A percentile compares a stretch with the other conserved stretches of the same genome.
Evolutionary conservation across 2,329 filamentous ascomycete genomes (phyloP).

Genomic region (Zelopaecilomyces penicillatus): DNA sequence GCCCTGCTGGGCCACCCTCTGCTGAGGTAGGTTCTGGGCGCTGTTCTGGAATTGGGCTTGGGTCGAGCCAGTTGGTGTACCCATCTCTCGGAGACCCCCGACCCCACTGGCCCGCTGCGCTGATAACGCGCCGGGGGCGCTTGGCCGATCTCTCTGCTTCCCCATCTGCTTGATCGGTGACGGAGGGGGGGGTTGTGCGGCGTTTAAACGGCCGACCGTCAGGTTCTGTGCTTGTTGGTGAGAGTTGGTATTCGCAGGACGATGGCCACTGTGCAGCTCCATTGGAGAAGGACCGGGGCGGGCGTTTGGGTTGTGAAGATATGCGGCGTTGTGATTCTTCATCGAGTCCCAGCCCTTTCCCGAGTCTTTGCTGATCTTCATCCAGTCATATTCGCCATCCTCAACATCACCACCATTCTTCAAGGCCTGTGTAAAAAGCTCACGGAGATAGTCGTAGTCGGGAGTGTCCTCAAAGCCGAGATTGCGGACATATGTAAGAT

Average conservation of each 20-base stretch:
- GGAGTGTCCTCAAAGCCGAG: constrained; percentile 97
- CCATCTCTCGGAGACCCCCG: constrained; percentile 65
- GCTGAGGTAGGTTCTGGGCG: constrained; percentile 73
- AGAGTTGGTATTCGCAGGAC: constrained; percentile 56
- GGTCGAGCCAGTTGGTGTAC: constrained; percentile 81
- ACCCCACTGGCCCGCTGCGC: constrained; percentile 69
- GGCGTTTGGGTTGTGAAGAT: constrained; percentile 68
- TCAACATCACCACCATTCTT: constrained; percentile 93
- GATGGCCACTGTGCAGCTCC: constrained; percentile 70
- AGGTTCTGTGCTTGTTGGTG: constrained; percentile 56
- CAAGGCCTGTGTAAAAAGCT: constrained; percentile 90
- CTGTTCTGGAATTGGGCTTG: constrained; percentile 97
- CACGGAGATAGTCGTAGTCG: constrained; percentile 95
- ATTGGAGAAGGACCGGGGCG: constrained; percentile 75
- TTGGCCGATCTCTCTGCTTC: constrained; percentile 69
- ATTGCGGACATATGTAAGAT: constrained; percentile 93
- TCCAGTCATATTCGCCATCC: constrained; percentile 99
- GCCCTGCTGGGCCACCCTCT: constrained; percentile 52
- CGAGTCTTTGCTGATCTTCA: constrained; percentile 79
- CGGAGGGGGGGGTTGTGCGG: constrained; percentile 80
- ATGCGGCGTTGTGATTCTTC: constrained; percentile 55
- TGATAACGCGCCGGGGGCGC: constrained; percentile 63
- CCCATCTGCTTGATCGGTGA: constrained; percentile 75
- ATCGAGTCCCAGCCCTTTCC: constrained; percentile 79
- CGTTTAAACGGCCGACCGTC: constrained; percentile 85